Percentiles rank a stretch among this genome's conserved stretches.
Conservation (phyloP, 2,329 filamentous ascomycete species). For the Cadophora luteo-olivacea region DNA sequence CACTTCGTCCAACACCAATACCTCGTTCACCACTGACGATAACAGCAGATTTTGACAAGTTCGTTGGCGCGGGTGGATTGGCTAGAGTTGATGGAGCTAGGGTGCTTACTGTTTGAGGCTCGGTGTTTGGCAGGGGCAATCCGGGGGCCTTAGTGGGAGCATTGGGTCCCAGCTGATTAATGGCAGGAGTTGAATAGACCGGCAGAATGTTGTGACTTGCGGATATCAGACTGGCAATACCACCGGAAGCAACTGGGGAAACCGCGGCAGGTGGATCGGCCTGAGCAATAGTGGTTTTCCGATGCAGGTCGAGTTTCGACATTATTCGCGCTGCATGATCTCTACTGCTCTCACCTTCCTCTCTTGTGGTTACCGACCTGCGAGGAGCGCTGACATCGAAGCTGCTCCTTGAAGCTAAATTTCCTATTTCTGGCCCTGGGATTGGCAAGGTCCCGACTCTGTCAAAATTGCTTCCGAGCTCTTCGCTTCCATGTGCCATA, state of each 20-base stretch:
- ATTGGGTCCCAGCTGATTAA: slow-evolving; percentile 33
- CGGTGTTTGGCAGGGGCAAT: slow-evolving; percentile 48
- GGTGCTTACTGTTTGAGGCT: slow-evolving; percentile 59
- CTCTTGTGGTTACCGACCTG: slow-evolving; percentile 63
- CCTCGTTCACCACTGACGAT: slow-evolving; percentile 79
- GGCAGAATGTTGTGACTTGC: slow-evolving; percentile 82
- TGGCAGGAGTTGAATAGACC: slow-evolving; percentile 56
- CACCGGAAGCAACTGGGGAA: slow-evolving; percentile 57
- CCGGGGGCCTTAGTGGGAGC: slow-evolving; percentile 45
- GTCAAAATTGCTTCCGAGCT: slow-evolving; percentile 56
- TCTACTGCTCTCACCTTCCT: slow-evolving; percentile 76
- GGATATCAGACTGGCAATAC: slow-evolving; percentile 85
- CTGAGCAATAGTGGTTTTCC: slow-evolving; percentile 68
- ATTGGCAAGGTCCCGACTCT: slow-evolving; percentile 69
- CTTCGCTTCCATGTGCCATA: slow-evolving; percentile 50
- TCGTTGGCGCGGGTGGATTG: slow-evolving; percentile 82
- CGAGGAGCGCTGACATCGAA: slow-evolving; percentile 66
- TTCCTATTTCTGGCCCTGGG: slow-evolving; percentile 61
- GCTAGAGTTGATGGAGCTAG: slow-evolving; percentile 84
- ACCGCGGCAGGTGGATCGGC: slow-evolving; percentile 47
- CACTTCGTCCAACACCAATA: slow-evolving; percentile 64
- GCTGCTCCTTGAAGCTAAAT: slow-evolving; percentile 64
- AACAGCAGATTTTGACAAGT: slow-evolving; percentile 85
- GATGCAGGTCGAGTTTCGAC: slow-evolving; percentile 88
- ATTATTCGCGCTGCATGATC: slow-evolving; percentile 90